Conservation (phyloP, 2,329 filamentous ascomycete genomes). For the Fusarium lyarnte region DNA sequence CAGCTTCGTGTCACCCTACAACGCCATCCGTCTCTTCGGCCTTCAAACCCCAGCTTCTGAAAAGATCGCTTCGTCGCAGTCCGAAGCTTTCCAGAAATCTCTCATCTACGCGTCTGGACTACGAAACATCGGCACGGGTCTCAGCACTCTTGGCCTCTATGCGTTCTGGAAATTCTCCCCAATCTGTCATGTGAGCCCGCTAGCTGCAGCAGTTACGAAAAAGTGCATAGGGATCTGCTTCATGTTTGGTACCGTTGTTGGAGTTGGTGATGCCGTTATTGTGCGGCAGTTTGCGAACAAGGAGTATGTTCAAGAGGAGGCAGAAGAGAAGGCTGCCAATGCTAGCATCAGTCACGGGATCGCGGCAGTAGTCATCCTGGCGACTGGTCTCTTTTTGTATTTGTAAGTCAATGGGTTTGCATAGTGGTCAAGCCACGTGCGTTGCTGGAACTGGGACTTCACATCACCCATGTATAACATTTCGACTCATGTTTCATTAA, state of each 20-base stretch:
- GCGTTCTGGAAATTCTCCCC: conserved; percentile 31
- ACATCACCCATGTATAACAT: neutral
- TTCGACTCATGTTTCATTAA: neutral
- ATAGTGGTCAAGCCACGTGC: neutral
- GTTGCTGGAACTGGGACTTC: neutral
- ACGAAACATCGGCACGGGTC: conserved; percentile 9
- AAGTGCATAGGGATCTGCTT: conserved; percentile 27
- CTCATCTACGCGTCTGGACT: conserved; percentile 19
- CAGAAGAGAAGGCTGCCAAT: neutral
- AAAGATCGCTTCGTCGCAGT: neutral
- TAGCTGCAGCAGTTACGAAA: neutral
- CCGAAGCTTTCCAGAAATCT: conserved; percentile 20
- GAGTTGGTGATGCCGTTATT: conserved; percentile 24
- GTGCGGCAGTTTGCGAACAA: conserved; percentile 20
- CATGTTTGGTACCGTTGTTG: conserved; percentile 18
- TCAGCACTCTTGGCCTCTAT: conserved; percentile 21
- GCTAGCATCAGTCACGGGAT: conserved; percentile 25
- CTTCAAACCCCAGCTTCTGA: neutral
- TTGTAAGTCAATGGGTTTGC: neutral
- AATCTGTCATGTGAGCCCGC: neutral
- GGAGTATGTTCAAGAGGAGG: conserved; percentile 2
- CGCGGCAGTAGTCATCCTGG: conserved; percentile 4
- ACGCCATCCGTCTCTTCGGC: conserved; percentile 19
- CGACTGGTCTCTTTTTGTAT: conserved; percentile 24
- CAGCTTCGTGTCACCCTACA: conserved; percentile 24